Conservation (phyloP, 768 basidiomycete species). For the Termitomyces sp. region DNA sequence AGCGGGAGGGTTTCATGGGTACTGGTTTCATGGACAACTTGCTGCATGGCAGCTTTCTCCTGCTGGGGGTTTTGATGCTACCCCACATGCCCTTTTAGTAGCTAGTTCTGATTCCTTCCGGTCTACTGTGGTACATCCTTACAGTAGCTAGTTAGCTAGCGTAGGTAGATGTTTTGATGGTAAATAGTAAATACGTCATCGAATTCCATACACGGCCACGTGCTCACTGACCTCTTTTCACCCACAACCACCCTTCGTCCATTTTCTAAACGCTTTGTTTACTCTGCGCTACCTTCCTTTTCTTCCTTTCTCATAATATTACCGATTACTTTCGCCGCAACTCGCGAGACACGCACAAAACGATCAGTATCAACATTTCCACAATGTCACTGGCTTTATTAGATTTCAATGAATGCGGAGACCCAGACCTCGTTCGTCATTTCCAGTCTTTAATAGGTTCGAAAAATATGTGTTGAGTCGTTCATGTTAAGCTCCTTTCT, state of each 20-base stretch:
- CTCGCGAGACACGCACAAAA: background rate
- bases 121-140: too few species aligned
- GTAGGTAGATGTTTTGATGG: too few species aligned
- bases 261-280: background rate
- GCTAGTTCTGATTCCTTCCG: too few species aligned
- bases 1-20: too few species aligned
- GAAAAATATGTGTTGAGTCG: background rate
- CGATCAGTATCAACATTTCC: background rate
- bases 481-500: slow-evolving; percentile 5
- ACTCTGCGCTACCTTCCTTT: background rate
- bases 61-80: too few species aligned
- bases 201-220: background rate
- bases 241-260: background rate
- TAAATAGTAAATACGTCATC: too few species aligned
- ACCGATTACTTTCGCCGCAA: background rate
- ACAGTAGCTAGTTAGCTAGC: too few species aligned
- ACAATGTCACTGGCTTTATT: background rate
- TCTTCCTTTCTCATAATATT: background rate
- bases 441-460: background rate
- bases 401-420: background rate
- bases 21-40: too few species aligned
- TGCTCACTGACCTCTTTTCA: background rate
- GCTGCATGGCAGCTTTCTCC: too few species aligned
- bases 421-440: slow-evolving; percentile 3
- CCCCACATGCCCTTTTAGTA: too few species aligned